Conservation (phyloP, 106 monocot genomes). For the Phalaenopsis equestris region DNA sequence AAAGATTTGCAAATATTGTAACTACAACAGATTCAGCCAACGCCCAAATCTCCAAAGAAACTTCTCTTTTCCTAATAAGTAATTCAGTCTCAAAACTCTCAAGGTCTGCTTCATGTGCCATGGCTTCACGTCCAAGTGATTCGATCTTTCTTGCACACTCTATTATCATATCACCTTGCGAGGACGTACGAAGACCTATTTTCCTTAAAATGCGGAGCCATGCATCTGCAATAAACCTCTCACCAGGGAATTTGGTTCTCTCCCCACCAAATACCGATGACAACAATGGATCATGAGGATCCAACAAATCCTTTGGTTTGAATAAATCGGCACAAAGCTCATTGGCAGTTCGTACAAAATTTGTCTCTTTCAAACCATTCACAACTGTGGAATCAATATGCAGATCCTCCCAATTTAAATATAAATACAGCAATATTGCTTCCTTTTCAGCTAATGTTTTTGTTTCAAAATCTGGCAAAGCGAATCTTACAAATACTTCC, state of each 20-base stretch:
- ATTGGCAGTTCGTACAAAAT: slow-evolving; percentile 69
- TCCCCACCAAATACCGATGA: slow-evolving; percentile 76
- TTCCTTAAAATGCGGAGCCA: slow-evolving; percentile 84
- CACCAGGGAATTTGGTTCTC: slow-evolving; percentile 70
- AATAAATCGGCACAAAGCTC: slow-evolving; percentile 47
- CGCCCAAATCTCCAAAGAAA: slow-evolving; percentile 62
- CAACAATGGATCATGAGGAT: slow-evolving; percentile 78
- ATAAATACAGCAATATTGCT: slow-evolving; percentile 62
- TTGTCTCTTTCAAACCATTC: slow-evolving; percentile 60
- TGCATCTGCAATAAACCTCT: slow-evolving; percentile 62
- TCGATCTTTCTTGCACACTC: slow-evolving; percentile 91
- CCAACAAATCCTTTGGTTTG: slow-evolving; percentile 78
- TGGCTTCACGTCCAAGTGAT: slow-evolving; percentile 47
- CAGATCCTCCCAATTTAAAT: slow-evolving; percentile 75
- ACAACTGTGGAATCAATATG: slow-evolving; percentile 52
- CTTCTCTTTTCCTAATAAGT: slow-evolving; percentile 23
- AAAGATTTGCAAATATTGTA: slow-evolving; percentile 66
- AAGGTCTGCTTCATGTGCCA: slow-evolving; percentile 17
- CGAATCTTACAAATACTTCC: slow-evolving; percentile 78
- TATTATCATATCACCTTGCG: slow-evolving; percentile 59
- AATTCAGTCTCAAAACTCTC: slow-evolving; percentile 59
- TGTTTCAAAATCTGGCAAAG: slow-evolving; percentile 73
- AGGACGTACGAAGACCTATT: slow-evolving; percentile 66
- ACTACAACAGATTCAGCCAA: slow-evolving; percentile 78
- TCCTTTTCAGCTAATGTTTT: slow-evolving; percentile 71